Evolutionary conservation across 257 asterid genomes (phyloP).

Genomic region (Przewalskia tangutica): DNA sequence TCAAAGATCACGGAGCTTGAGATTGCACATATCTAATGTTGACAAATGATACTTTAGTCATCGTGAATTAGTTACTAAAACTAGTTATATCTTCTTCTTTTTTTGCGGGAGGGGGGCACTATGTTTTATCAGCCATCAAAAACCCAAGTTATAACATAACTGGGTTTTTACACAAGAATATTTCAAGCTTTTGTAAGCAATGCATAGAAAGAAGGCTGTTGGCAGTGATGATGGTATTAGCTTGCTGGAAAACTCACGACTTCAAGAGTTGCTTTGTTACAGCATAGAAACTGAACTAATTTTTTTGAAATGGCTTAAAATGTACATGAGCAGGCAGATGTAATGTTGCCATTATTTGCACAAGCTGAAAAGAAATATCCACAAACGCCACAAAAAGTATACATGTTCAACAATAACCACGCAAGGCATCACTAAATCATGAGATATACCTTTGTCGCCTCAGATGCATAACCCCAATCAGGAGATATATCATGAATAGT

Average conservation of each 20-base stretch:
- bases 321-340: neutral
- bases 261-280: neutral
- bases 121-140: neutral
- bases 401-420: neutral
- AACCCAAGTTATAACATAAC: neutral
- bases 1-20: neutral
- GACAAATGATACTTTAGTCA: neutral
- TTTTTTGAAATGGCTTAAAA: neutral
- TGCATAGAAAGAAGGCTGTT: neutral
- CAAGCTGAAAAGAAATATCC: neutral
- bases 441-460: constrained; percentile 62
- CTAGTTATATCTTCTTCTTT: neutral
- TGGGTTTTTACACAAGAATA: neutral
- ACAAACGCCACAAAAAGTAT: neutral
- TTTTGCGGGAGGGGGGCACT: neutral
- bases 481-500: constrained; percentile 79
- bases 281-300: neutral
- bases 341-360: neutral
- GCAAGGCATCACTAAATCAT: neutral
- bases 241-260: neutral
- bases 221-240: neutral
- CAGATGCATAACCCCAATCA: constrained; percentile 80
- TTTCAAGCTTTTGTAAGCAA: neutral
- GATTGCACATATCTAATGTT: neutral
- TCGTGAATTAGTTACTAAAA: neutral